phyloP scores from a whole-genome alignment of 179 eudicot genomes.

The Amaranthus tricolor region DNA sequence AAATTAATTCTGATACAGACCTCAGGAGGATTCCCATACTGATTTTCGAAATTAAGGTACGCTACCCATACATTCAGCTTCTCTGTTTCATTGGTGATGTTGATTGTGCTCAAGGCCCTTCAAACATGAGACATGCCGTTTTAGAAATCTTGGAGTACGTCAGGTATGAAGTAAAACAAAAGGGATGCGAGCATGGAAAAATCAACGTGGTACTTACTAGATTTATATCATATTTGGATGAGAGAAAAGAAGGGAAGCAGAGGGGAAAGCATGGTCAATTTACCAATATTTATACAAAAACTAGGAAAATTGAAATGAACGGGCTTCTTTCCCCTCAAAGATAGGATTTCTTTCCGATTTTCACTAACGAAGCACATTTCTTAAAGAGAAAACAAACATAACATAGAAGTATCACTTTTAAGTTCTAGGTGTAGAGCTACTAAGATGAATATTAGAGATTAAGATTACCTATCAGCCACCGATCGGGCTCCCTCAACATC shows the following conservation, averaged over 20 bases:
- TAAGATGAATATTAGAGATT: constrained; percentile 4
- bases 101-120: constrained; percentile 88
- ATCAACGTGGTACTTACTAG: too few species aligned
- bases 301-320: too few species aligned
- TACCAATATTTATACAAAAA: too few species aligned
- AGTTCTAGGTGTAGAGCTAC: neutral
- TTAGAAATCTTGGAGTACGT: neutral
- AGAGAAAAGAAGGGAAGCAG: too few species aligned
- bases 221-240: too few species aligned
- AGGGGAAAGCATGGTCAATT: too few species aligned
- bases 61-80: constrained; percentile 93
- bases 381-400: too few species aligned
- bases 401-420: too few species aligned
- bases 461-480: constrained; percentile 78
- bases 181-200: neutral
- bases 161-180: neutral
- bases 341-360: too few species aligned
- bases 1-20: constrained; percentile 26
- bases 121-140: constrained; percentile 15
- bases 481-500: constrained; percentile 89
- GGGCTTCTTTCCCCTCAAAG: too few species aligned
- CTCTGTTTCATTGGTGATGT: constrained; percentile 74
- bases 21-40: constrained; percentile 80
- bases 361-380: too few species aligned
- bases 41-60: constrained; percentile 85